phyloP scores from a whole-genome alignment of 176 grass and related monocot genomes.

The Alloteropsis semialata region DNA sequence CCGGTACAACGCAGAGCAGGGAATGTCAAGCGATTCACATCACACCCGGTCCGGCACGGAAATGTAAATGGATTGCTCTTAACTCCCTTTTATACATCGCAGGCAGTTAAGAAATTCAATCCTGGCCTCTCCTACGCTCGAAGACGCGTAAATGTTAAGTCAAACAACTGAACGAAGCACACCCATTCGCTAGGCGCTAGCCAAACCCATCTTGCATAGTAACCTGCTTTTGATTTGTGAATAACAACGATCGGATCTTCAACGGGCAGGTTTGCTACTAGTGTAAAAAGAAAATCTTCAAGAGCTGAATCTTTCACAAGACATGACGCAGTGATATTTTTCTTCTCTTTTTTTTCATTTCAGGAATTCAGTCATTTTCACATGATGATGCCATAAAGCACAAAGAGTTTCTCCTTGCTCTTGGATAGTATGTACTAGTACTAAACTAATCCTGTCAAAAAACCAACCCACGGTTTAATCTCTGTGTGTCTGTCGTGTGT shows the following conservation, averaged over 20 bases:
- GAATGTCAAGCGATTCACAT: background rate
- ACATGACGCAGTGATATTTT: background rate
- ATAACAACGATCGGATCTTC: background rate
- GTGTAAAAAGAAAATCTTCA: background rate
- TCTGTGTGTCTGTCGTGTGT: background rate
- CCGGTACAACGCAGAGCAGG: background rate
- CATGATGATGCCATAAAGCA: background rate
- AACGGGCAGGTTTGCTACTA: background rate
- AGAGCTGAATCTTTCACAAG: background rate
- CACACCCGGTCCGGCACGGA: background rate
- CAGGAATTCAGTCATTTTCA: background rate
- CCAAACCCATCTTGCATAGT: background rate
- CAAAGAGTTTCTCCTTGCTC: background rate
- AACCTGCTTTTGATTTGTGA: background rate
- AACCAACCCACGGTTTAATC: background rate
- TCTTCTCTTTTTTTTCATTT: background rate
- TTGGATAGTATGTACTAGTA: background rate
- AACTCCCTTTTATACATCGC: background rate
- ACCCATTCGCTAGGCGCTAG: background rate
- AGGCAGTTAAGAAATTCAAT: background rate
- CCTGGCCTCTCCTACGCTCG: background rate
- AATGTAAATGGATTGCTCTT: background rate
- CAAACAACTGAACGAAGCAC: background rate
- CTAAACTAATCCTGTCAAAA: background rate
- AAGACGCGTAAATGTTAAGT: background rate